Evolutionary conservation across 2,329 filamentous ascomycete species (phyloP).

Genomic region (Xenoacremonium recifei): DNA sequence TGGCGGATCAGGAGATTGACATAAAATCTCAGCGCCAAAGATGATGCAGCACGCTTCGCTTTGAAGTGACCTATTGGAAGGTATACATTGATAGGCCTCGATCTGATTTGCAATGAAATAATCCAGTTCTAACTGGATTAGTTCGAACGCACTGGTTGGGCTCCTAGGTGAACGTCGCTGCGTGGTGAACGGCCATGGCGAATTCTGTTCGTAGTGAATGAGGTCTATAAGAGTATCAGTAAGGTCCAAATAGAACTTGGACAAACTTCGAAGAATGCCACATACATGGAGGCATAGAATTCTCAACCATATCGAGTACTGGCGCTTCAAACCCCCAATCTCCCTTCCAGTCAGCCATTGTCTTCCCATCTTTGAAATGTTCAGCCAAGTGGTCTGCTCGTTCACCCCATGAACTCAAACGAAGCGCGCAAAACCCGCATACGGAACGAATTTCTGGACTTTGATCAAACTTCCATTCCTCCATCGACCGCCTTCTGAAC

Average conservation of each 20-base stretch:
- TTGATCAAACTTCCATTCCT: slow-evolving; percentile 32
- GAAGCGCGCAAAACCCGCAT: slow-evolving; percentile 37
- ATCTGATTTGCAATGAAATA: slow-evolving; percentile 17
- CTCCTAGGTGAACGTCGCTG: slow-evolving; percentile 14
- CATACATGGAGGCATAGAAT: slow-evolving; percentile 36
- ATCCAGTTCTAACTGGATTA: slow-evolving; percentile 32
- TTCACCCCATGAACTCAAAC: slow-evolving; percentile 32
- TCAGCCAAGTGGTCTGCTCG: slow-evolving; percentile 37
- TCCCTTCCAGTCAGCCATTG: slow-evolving; percentile 39
- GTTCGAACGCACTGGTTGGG: slow-evolving; percentile 29
- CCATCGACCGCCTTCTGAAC: slow-evolving; percentile 42
- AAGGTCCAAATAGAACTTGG: neutral
- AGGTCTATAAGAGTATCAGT: slow-evolving; percentile 23
- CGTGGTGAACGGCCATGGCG: slow-evolving; percentile 30
- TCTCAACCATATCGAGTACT: slow-evolving; percentile 35
- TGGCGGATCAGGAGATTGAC: neutral
- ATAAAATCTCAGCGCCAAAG: slow-evolving; percentile 20
- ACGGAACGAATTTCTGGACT: slow-evolving; percentile 27
- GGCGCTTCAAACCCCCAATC: slow-evolving; percentile 38
- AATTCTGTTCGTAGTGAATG: slow-evolving; percentile 37
- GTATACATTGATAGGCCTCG: slow-evolving; percentile 6
- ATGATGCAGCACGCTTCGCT: slow-evolving; percentile 24
- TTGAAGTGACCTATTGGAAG: slow-evolving; percentile 14
- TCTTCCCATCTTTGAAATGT: slow-evolving; percentile 37
- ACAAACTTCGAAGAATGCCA: neutral